These are phyloP conservation scores for Picocystis sp. DNA, from an alignment of 163 green algal genomes.

Conservation along the genomic window DNA sequence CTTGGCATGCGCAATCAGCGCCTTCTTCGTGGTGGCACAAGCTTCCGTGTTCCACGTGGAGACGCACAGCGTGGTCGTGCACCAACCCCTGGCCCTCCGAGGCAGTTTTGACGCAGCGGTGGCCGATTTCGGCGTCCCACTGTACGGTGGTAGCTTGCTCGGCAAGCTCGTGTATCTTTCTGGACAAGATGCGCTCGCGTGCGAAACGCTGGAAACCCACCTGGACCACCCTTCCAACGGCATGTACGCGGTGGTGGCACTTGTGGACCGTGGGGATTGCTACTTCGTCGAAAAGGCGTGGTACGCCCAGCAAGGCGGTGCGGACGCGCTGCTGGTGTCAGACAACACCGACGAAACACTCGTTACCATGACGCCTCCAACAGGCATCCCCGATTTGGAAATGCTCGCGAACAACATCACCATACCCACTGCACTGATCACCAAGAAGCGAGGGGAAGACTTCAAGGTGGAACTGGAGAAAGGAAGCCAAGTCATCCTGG, in stretches of 20 bases:
- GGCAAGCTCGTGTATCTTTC: conserved; percentile 18
- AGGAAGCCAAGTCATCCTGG: conserved; percentile 28
- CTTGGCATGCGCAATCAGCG: too few species aligned
- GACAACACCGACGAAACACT: conserved; percentile 55
- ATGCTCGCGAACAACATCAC: conserved; percentile 34
- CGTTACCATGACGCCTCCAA: conserved; percentile 63
- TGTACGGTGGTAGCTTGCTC: conserved; percentile 30
- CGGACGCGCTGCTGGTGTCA: conserved; percentile 33
- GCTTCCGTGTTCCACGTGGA: conserved; percentile 1
- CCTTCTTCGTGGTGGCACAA: too few species aligned
- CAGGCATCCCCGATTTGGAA: conserved; percentile 17
- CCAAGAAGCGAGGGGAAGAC: conserved; percentile 32
- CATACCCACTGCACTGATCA: conserved; percentile 63
- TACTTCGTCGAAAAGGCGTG: conserved; percentile 55
- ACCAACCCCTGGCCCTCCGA: not conserved
- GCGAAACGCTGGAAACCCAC: too few species aligned
- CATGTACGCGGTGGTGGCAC: conserved; percentile 27
- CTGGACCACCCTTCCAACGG: too few species aligned
- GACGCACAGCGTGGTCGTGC: conserved; percentile 3
- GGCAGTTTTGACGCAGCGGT: conserved; percentile 22
- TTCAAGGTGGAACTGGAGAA: conserved; percentile 47
- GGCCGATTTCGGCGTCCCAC: conserved; percentile 35
- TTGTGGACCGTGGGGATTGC: conserved; percentile 50
- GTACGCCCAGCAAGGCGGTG: conserved; percentile 61
- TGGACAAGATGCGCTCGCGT: too few species aligned